Evolutionary conservation across 768 basidiomycete genomes (phyloP), one percentile per base, ranked within the genome.

Genomic region (Vishniacozyma victoriae): DNA sequence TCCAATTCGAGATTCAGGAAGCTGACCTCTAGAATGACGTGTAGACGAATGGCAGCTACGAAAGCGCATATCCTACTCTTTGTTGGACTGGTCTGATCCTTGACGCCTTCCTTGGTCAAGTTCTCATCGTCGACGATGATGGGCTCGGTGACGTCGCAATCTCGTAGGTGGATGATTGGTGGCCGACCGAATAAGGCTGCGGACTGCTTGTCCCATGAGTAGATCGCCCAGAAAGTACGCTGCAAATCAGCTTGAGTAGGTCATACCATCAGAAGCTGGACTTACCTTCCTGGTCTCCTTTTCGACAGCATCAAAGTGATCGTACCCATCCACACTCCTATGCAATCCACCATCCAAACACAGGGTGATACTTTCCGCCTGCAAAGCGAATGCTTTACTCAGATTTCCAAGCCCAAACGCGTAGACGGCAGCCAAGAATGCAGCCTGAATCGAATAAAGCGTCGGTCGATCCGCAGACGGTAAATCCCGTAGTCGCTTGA

Each of bases 211-310:
- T 95, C 91, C 91, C 91, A 93, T 41, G 87, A 79, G 73, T 93
- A 95, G 22, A 92, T 87, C 50, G 87, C 87, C 89, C 90, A 95
- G 71, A 95, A 95, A 0, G 91, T 93, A 59, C 90, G 82, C 72
- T 72, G 23, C 14, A 25, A 9, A n/a, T 33, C 29, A 33, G n/a
- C 29, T 9, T 9, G 29, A 33, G 9, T n/a, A n/a, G 20, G 12
- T 3, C 18, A 23, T 24, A 43, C 40, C 55, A 31, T 39, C n/a
- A 19, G n/a, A 0, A 23, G 18, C 23, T 24, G n/a, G 33, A 57
- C 67, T 50, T 37, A 72, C 71, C 60, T 92, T 93, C 49, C 91
- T 80, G 23, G 90, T 82, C 69, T 93, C 88, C 52, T 86, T 85
- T 69, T 92, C 90, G 55, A 92, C 84, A 7, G 85, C 79, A 72